Base-by-base conservation (phyloP, 192 early-diverging fungal species). In the Dispira parvispora region DNA sequence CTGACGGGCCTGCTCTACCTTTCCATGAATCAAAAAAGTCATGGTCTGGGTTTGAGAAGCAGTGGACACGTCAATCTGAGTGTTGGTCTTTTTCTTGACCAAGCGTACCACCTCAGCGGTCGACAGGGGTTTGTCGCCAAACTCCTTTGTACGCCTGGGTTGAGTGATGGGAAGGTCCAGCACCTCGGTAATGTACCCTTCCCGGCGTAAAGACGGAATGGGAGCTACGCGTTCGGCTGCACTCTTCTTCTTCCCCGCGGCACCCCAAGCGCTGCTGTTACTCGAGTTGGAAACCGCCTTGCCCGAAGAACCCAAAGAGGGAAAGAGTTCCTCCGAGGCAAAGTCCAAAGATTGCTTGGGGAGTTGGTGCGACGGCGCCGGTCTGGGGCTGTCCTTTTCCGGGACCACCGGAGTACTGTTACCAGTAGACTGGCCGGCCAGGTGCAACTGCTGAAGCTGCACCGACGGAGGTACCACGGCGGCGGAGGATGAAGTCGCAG, bases 11-110 rank as follows among this genome's bases (percentile, higher is more conserved):
- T 78, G 79, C 21, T 88, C 86, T n/a, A 80, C 69, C 50, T 80
- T 80, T 50, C 94, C 94, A 66, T 80, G 82, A 71, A 97, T 83
- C 25, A 95, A 67, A 60, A 93, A 89, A 21, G 91, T 92, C 32
- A 87, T 80, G 2, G 81, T 84, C 14, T 80, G 78, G 23, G 80
- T 79, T 43, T 75, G 80, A 38, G 75, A 68, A 75, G 87, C 85
- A 42, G 86, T 87, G 46, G 89, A 88, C 14, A 87, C 77, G 47
- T 95, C 90, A 62, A 97, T 94, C 23, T 80, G 78, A 11, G 91
- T 90, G 58, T 79, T 74, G 2, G 85, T 86, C 46, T 75, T 78
- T 55, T 74, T 67, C 68, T 78, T 83, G n/a, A 84, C 80, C 46
- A 73, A 65, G 63, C 78, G 78, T 52, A 82, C 81, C 11, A 76